phyloP scores from a whole-genome alignment of 371 early-diverging fungal genomes.

The Apophysomyces variabilis region DNA sequence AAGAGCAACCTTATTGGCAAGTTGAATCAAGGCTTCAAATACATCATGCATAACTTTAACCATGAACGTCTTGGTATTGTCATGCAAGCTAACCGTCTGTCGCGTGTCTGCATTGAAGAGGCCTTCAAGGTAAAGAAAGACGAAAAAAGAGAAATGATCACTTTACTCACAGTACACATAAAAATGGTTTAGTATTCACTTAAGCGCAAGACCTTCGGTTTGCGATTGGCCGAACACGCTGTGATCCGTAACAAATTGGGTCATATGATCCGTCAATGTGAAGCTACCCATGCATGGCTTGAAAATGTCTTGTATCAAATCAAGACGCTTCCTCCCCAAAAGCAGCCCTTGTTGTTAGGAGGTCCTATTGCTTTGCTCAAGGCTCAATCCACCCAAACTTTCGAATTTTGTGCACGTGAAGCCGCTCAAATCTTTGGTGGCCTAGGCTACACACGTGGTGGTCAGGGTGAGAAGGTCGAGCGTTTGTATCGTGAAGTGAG shows the following conservation, averaged over 20 bases:
- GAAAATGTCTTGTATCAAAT: constrained; percentile 75
- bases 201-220: constrained; percentile 89
- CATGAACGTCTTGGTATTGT: constrained; percentile 82
- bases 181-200: constrained; percentile 63
- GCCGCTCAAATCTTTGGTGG: constrained; percentile 94
- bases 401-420: constrained; percentile 89
- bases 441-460: constrained; percentile 79
- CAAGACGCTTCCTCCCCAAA: constrained; percentile 65
- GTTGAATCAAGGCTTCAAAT: constrained; percentile 89
- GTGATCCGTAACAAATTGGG: constrained; percentile 74
- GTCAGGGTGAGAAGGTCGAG: constrained; percentile 90
- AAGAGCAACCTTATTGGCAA: constrained; percentile 83
- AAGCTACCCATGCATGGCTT: constrained; percentile 88
- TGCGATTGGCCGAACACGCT: constrained; percentile 76
- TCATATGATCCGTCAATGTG: constrained; percentile 83
- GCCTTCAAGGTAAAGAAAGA: constrained; percentile 57
- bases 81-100: constrained; percentile 83
- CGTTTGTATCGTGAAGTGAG: constrained; percentile 87
- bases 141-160: no score
- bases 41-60: constrained; percentile 80
- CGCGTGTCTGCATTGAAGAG: constrained; percentile 89
- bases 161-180: no score
- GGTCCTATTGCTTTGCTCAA: constrained; percentile 90
- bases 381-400: constrained; percentile 85
- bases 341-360: constrained; percentile 73